These are phyloP conservation scores for Malus hybrid DNA, from an alignment of 331 rosid species.

Conservation along the genomic window DNA sequence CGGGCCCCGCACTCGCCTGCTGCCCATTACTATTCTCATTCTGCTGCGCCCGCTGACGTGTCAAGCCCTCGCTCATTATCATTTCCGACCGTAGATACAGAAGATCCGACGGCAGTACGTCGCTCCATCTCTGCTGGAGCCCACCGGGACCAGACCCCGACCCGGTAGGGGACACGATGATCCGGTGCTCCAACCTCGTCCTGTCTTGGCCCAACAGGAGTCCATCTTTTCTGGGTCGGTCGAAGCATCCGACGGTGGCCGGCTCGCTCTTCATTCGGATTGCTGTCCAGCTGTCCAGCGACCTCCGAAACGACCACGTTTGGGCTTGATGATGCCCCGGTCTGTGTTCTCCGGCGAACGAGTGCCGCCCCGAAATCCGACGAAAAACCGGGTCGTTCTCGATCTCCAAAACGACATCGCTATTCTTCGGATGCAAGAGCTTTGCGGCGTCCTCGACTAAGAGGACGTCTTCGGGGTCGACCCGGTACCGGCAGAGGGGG, in stretches of 20 bases:
- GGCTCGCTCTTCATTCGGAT: slow-evolving; percentile 6
- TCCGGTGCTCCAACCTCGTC: slow-evolving; percentile 56
- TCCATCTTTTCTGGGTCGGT: slow-evolving; percentile 63
- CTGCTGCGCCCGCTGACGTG: neutral
- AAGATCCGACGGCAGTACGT: slow-evolving; percentile 56
- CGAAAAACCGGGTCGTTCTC: slow-evolving; percentile 17
- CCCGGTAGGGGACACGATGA: slow-evolving; percentile 56
- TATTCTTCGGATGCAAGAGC: neutral
- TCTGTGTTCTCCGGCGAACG: slow-evolving; percentile 52
- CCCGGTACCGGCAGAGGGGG: slow-evolving; percentile 75
- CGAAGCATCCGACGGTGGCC: slow-evolving; percentile 31
- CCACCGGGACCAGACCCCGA: neutral
- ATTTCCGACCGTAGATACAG: slow-evolving; percentile 67
- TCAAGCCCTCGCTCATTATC: slow-evolving; percentile 36
- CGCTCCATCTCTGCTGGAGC: slow-evolving; percentile 68
- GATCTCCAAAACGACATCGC: slow-evolving; percentile 20
- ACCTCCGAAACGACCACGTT: slow-evolving; percentile 51
- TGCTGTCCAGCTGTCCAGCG: slow-evolving; percentile 45
- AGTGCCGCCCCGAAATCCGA: slow-evolving; percentile 58
- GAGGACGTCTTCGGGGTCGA: slow-evolving; percentile 82
- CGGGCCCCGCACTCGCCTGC: neutral
- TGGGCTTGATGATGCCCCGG: neutral
- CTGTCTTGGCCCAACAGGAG: slow-evolving; percentile 25
- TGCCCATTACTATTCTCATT: neutral
- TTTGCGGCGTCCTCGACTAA: slow-evolving; percentile 26